These are phyloP conservation scores for Solanum medicagineum DNA, from an alignment of 257 asterid species.

Conservation along the genomic window DNA sequence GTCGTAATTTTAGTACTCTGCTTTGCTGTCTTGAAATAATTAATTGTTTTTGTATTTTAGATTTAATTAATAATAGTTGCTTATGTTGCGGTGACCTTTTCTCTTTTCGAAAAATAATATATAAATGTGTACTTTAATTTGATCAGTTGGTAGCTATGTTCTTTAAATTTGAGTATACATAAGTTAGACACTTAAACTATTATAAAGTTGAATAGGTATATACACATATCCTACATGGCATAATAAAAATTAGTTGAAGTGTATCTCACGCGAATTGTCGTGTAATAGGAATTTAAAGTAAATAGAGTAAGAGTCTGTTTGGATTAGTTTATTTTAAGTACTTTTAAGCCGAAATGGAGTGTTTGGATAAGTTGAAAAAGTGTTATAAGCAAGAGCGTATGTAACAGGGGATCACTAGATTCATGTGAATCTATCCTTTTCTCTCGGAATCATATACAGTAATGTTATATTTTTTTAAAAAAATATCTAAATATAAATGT, in stretches of 20 bases:
- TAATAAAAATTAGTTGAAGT: neutral
- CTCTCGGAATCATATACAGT: too few species aligned
- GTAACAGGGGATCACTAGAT: too few species aligned
- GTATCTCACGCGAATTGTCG: too few species aligned
- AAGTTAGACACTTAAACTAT: neutral
- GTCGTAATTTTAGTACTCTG: neutral
- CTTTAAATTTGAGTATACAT: neutral
- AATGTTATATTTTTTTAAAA: too few species aligned
- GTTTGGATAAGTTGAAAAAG: too few species aligned
- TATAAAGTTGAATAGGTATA: neutral
- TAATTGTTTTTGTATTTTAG: neutral
- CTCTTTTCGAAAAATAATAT: neutral
- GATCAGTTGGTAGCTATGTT: accelerated
- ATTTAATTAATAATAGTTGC: neutral
- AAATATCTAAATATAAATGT: too few species aligned
- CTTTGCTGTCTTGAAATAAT: neutral
- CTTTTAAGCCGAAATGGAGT: too few species aligned
- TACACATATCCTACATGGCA: accelerated
- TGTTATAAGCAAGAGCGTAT: too few species aligned
- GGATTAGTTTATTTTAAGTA: too few species aligned
- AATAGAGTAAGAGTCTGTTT: too few species aligned
- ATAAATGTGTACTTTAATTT: neutral
- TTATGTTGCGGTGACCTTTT: neutral
- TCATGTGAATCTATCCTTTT: too few species aligned
- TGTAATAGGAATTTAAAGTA: too few species aligned